Evolutionary conservation across 371 early-diverging fungal genomes (phyloP).

Genomic region (Dichotomocladium elegans): DNA sequence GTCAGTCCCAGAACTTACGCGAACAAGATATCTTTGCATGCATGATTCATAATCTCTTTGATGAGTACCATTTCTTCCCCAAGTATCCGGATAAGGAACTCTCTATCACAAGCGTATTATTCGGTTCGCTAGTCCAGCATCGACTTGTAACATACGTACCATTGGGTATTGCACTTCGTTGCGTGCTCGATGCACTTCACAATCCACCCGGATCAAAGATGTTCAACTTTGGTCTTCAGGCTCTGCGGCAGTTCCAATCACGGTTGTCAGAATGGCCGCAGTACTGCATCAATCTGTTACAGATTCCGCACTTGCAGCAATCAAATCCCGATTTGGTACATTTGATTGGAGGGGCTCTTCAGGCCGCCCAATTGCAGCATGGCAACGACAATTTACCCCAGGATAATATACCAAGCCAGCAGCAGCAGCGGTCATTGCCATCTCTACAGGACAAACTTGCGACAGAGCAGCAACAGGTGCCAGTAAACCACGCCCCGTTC

Average conservation of each 20-base stretch:
- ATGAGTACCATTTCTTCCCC: conserved; percentile 91
- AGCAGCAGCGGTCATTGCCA: no score
- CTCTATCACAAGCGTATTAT: conserved; percentile 81
- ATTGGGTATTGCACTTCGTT: conserved; percentile 78
- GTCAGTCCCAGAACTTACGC: conserved; percentile 60
- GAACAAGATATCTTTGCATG: conserved; percentile 79
- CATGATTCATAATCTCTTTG: conserved; percentile 86
- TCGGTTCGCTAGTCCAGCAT: conserved; percentile 85
- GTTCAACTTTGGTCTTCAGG: conserved; percentile 88
- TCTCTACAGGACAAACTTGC: no score
- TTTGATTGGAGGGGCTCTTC: conserved; percentile 43
- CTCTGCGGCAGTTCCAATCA: conserved; percentile 78
- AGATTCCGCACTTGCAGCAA: conserved; percentile 77
- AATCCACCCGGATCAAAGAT: conserved; percentile 71
- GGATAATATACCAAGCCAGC: conserved; percentile 4
- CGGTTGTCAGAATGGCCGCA: conserved; percentile 90
- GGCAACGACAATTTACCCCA: background rate
- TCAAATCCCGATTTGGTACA: conserved; percentile 71
- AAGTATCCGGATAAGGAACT: conserved; percentile 93
- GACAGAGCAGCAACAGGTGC: background rate
- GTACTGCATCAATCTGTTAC: conserved; percentile 77
- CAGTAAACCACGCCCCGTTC: conserved; percentile 31
- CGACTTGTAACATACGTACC: conserved; percentile 73
- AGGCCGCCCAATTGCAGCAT: conserved; percentile 6
- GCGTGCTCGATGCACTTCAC: conserved; percentile 81